Evolutionary conservation across 75 land plant genomes (phyloP).

Genomic region (Picea sitchensis): DNA sequence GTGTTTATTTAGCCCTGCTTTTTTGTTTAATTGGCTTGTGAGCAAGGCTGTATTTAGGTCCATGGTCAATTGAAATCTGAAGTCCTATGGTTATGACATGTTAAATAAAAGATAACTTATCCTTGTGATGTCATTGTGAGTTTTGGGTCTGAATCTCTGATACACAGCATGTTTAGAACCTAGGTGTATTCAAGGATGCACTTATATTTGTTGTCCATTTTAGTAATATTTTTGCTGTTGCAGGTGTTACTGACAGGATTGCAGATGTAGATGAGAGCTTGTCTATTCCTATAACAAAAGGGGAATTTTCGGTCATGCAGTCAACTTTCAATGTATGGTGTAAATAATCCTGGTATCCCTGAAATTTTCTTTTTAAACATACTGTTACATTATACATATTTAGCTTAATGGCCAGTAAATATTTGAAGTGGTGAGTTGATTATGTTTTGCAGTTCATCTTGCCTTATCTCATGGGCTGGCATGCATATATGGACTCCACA

Average conservation of each 20-base stretch:
- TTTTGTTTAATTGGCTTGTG: too few species aligned
- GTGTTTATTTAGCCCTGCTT: too few species aligned
- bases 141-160: background rate
- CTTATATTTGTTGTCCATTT: background rate
- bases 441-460: constrained; percentile 46
- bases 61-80: background rate
- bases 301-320: constrained; percentile 45
- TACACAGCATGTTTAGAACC: background rate
- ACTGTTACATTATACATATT: background rate
- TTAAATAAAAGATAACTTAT: background rate
- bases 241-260: constrained; percentile 63
- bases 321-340: constrained; percentile 56
- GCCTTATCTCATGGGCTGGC: constrained; percentile 71
- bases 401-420: background rate
- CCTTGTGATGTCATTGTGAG: background rate
- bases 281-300: constrained; percentile 56
- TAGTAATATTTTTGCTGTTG: background rate
- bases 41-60: background rate
- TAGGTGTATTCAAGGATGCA: background rate
- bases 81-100: background rate
- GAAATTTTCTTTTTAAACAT: background rate
- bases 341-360: background rate
- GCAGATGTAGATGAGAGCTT: constrained; percentile 54
- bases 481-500: constrained; percentile 42
- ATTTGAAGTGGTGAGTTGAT: background rate